Evolutionary conservation across 345 rosid genomes (phyloP).

Genomic region (Firmiana major): DNA sequence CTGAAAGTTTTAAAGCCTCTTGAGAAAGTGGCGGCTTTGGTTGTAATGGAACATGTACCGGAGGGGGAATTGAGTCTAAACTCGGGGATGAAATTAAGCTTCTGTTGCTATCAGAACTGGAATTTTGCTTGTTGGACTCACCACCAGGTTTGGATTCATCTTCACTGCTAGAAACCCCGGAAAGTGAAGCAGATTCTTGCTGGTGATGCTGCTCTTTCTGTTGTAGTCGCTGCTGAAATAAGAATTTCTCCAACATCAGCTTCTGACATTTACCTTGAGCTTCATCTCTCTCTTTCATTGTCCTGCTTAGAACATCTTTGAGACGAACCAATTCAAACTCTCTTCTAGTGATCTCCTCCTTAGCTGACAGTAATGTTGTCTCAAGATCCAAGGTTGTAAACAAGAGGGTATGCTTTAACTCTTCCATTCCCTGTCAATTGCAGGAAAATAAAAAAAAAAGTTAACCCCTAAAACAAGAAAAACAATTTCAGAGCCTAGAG

Average conservation of each 20-base stretch:
- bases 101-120: slow-evolving; percentile 18
- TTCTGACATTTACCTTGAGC: slow-evolving; percentile 32
- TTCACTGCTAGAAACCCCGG: slow-evolving; percentile 27
- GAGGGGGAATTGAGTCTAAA: slow-evolving; percentile 3
- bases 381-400: slow-evolving; percentile 49
- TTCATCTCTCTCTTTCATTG: slow-evolving; percentile 44
- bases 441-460: neutral
- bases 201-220: slow-evolving; percentile 15
- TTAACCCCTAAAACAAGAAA: neutral
- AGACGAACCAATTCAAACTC: slow-evolving; percentile 41
- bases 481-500: neutral
- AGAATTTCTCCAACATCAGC: slow-evolving; percentile 33
- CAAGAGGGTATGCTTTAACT: slow-evolving; percentile 34
- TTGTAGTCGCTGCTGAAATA: slow-evolving; percentile 26
- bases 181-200: slow-evolving; percentile 19
- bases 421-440: slow-evolving; percentile 43
- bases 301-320: slow-evolving; percentile 33
- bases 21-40: neutral
- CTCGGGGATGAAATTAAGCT: slow-evolving; percentile 8
- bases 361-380: slow-evolving; percentile 38
- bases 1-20: slow-evolving; percentile 31
- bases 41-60: neutral
- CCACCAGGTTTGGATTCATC: slow-evolving; percentile 30
- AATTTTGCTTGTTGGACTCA: slow-evolving; percentile 11
- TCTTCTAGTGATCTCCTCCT: slow-evolving; percentile 43